Base-by-base conservation (phyloP, 129 eudicot genomes). In the sunflower (Helianthus annuus) region DNA sequence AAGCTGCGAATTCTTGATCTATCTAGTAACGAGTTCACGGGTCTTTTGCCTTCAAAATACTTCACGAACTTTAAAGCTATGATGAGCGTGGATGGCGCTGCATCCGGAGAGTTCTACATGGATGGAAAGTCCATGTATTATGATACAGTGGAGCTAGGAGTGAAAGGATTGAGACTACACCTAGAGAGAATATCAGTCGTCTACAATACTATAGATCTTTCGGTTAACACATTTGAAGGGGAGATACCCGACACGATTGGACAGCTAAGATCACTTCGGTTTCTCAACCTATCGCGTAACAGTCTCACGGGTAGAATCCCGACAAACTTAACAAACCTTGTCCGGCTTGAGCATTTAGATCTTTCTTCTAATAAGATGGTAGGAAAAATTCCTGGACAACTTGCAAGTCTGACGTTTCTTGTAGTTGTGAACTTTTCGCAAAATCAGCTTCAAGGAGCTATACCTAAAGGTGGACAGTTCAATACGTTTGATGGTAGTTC, bases 391-490 rank as follows among this genome's bases (percentile, higher is more conserved):
- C 85, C 85, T 29, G 10, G 6, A 7, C 75, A 70, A 52, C 51
- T 83, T 49, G n/a, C 64, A 14, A 29, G 39, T 27, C 39, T 83
- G 10, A 69, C 73, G 3, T 82, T 69, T 39, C 83, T 78, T 3
- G 32, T 40, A 0, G 45, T 51, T 2, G 71, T 75, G 56, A 70
- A 79, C 11, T 77, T 79, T 74, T 83, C 86, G 1, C 57, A 75
- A 1, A 83, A 83, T 66, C 44, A 5, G 62, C 78, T 83, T 70
- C 73, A 24, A 15, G 86, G 86, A 8, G 38, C 48, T n/a, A 74
- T 79, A 69, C 86, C 86, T 4, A 46, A 61, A 64, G 83, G 86
- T 13, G 51, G 74, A 11, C 83, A 83, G 49, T 75, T 83, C 24
- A 36, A 58, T 48, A 83, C 81, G 3, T 83, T 79, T 16, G 69